These are phyloP conservation scores for Biscogniauxia mediterranea DNA, from an alignment of 2,329 filamentous ascomycete species.

Conservation along the genomic window DNA sequence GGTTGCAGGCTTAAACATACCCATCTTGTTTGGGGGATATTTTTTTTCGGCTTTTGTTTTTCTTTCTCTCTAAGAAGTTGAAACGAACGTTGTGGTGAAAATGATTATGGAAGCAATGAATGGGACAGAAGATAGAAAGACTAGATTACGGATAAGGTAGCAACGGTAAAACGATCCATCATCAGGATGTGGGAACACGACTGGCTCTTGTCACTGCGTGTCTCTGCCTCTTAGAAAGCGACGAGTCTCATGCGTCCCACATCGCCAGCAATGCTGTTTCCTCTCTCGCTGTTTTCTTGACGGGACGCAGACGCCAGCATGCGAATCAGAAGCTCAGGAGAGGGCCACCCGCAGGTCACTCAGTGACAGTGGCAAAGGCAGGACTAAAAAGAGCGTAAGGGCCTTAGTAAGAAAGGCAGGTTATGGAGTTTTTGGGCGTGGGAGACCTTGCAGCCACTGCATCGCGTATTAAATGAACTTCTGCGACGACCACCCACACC, in stretches of 20 bases:
- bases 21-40: constrained; percentile 36
- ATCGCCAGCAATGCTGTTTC: constrained; percentile 35
- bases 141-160: constrained; percentile 15
- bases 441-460: constrained; percentile 29
- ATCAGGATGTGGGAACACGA: constrained; percentile 16
- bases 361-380: constrained; percentile 22
- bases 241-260: constrained; percentile 29
- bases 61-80: background rate
- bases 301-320: constrained; percentile 21
- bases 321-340: constrained; percentile 22
- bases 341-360: constrained; percentile 20
- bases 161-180: constrained; percentile 28
- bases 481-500: constrained; percentile 30
- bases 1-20: constrained; percentile 46
- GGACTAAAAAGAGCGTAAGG: constrained; percentile 21
- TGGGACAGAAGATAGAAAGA: constrained; percentile 18
- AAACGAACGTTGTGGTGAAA: constrained; percentile 10
- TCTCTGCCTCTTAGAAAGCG: constrained; percentile 21
- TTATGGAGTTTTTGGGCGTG: constrained; percentile 27
- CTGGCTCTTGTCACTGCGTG: constrained; percentile 8
- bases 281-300: constrained; percentile 9
- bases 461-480: constrained; percentile 32
- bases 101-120: constrained; percentile 21
- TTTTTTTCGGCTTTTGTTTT: background rate
- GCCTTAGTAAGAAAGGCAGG: constrained; percentile 19